Evolutionary conservation across 306 rosid species (phyloP).

Genomic region (Corylus heterophylla): DNA sequence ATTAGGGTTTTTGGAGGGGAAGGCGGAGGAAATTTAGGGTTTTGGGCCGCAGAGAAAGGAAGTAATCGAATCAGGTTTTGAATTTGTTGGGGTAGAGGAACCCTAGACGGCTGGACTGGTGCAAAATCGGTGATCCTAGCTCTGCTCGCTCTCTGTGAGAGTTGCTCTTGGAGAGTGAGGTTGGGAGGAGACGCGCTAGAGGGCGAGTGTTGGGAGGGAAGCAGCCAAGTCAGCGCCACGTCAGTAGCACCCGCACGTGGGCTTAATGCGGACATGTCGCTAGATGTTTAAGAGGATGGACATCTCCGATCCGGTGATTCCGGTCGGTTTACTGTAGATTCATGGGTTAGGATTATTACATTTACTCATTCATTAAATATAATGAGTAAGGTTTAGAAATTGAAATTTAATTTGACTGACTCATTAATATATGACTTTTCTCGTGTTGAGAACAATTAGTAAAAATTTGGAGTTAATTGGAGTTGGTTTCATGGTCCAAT

Average conservation of each 20-base stretch:
- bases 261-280: neutral
- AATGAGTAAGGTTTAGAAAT: too few relatives aligned
- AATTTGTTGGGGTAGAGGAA: neutral
- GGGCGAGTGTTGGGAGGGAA: neutral
- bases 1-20: neutral
- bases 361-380: too few relatives aligned
- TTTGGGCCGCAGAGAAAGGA: neutral
- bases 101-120: neutral
- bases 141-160: neutral
- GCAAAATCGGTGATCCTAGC: neutral
- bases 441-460: too few relatives aligned
- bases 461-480: too few relatives aligned
- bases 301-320: too few relatives aligned
- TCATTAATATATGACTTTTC: too few relatives aligned
- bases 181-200: neutral
- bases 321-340: too few relatives aligned
- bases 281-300: too few relatives aligned
- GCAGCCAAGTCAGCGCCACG: neutral
- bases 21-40: neutral
- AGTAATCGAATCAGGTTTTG: neutral
- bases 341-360: too few relatives aligned
- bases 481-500: too few relatives aligned
- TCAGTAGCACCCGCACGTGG: neutral
- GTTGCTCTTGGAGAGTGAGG: neutral
- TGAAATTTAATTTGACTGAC: too few relatives aligned